A percentile compares a stretch with the other conserved stretches of the same genome.
phyloP scores from a whole-genome alignment of 1,284 basidiomycete species.

The Caloboletus inedulis region DNA sequence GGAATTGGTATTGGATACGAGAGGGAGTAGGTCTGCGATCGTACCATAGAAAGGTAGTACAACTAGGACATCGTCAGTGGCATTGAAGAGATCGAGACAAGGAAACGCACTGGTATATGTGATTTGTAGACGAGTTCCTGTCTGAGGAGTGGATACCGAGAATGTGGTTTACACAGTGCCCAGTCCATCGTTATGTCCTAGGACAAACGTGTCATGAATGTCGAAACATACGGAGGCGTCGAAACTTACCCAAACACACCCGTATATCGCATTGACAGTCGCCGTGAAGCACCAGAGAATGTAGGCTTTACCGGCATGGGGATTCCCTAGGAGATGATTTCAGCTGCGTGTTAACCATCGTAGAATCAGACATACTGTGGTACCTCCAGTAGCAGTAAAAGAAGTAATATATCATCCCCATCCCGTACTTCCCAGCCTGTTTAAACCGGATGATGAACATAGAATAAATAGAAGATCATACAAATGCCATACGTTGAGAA shows the following conservation, averaged over 20 bases:
- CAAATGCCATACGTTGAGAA: constrained; percentile 72
- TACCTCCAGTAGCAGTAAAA: constrained; percentile 76
- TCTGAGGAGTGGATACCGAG: constrained; percentile 66
- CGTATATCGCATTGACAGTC: constrained; percentile 66
- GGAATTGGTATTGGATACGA: neutral
- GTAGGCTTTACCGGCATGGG: constrained; percentile 48
- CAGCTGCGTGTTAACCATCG: neutral
- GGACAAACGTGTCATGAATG: neutral
- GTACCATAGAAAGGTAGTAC: constrained; percentile 74
- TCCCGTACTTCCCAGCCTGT: constrained; percentile 78
- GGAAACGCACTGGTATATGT: constrained; percentile 50
- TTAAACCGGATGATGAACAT: constrained; percentile 5
- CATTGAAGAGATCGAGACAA: neutral
- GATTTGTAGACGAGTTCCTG: constrained; percentile 71
- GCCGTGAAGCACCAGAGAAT: constrained; percentile 64
- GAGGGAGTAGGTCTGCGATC: constrained; percentile 13
- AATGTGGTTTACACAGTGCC: constrained; percentile 66
- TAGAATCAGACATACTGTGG: constrained; percentile 8
- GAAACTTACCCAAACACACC: constrained; percentile 68
- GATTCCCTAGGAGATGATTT: constrained; percentile 15
- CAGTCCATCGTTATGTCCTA: constrained; percentile 83
- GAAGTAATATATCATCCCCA: constrained; percentile 61
- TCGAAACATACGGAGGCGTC: neutral
- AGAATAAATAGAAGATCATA: neutral
- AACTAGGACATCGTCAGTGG: constrained; percentile 40